Evolutionary conservation across 192 early-diverging fungal genomes (phyloP).

Genomic region (Podochytrium sp.): DNA sequence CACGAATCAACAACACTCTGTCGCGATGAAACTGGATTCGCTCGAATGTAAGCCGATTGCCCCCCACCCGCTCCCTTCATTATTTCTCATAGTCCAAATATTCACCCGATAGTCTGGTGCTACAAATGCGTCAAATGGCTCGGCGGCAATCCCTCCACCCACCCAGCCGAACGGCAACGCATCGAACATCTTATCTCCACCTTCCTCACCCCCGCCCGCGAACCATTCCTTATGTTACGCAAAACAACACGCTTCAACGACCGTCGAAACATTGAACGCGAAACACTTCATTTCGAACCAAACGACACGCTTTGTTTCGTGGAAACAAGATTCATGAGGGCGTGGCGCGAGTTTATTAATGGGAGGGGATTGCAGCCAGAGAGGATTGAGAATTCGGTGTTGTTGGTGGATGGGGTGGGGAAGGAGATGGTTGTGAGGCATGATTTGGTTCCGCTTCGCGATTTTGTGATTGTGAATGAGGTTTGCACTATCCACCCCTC

Average conservation of each 20-base stretch:
- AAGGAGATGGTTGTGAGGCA: background rate
- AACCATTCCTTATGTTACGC: background rate
- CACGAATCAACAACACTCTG: background rate
- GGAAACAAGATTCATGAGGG: background rate
- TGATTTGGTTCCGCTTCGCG: background rate
- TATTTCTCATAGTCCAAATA: background rate
- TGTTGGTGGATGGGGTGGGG: background rate
- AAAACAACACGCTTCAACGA: background rate
- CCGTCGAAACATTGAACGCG: background rate
- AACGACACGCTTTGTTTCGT: background rate
- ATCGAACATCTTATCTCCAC: background rate
- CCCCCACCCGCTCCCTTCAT: background rate
- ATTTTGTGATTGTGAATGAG: constrained; percentile 3
- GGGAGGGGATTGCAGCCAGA: background rate
- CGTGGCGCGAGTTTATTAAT: background rate
- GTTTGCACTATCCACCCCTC: background rate
- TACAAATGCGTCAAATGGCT: background rate
- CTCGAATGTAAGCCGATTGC: background rate
- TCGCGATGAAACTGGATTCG: background rate
- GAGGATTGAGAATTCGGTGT: background rate
- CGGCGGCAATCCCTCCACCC: background rate
- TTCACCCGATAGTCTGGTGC: background rate
- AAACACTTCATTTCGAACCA: background rate
- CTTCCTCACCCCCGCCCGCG: background rate
- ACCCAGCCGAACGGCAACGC: background rate